Conservation (phyloP, 345 rosid species). For the Theobroma cacao region DNA sequence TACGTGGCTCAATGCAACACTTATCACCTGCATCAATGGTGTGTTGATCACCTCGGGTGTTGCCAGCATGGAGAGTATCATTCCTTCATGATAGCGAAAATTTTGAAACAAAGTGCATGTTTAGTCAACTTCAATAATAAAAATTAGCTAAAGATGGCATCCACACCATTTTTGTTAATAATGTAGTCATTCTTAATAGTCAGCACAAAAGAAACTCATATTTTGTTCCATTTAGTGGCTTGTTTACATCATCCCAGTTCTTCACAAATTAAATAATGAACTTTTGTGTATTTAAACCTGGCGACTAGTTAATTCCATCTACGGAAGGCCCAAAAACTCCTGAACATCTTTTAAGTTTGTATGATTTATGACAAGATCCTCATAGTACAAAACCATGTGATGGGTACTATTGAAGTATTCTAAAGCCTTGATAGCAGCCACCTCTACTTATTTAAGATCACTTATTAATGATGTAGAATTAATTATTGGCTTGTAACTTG, state of each 20-base stretch:
- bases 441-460: conserved; percentile 60
- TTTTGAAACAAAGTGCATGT: neutral
- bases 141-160: conserved; percentile 30
- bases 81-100: conserved; percentile 14
- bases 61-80: neutral
- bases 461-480: conserved; percentile 63
- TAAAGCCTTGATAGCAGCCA: conserved; percentile 51
- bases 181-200: conserved; percentile 38
- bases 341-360: conserved; percentile 66
- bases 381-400: conserved; percentile 74
- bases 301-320: conserved; percentile 59
- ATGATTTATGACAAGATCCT: conserved; percentile 64
- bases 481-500: conserved; percentile 73
- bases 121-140: conserved; percentile 13
- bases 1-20: neutral
- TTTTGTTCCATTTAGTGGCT: conserved; percentile 60
- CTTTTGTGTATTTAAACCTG: conserved; percentile 94
- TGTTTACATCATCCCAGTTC: conserved; percentile 84
- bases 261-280: conserved; percentile 51
- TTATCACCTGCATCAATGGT: neutral
- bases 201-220: conserved; percentile 56
- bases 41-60: neutral
- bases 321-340: conserved; percentile 67
- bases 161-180: conserved; percentile 23
- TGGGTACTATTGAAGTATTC: conserved; percentile 67